Percentiles rank a stretch among this genome's conserved stretches.
Conservation (phyloP, 2,329 filamentous ascomycete species). For the Venturia oleaginea region DNA sequence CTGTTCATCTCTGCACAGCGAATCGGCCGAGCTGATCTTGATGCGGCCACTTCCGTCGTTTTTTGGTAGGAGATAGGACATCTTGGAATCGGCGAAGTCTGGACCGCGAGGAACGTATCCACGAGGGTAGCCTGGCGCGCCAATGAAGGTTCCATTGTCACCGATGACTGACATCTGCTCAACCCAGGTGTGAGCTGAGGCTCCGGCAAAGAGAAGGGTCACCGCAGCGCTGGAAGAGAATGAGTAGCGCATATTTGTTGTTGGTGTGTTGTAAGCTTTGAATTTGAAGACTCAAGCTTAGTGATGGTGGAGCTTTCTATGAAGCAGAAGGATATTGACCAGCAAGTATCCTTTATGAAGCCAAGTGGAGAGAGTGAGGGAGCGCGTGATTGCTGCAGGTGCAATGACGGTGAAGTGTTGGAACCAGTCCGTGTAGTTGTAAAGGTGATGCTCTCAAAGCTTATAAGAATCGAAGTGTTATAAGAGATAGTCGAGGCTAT, state of each 20-base stretch:
- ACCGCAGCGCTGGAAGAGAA: not conserved
- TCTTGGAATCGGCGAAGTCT: slow-evolving; percentile 32
- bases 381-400: not conserved
- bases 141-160: slow-evolving; percentile 63
- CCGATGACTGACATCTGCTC: slow-evolving; percentile 66
- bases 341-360: not conserved
- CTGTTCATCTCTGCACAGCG: slow-evolving; percentile 58
- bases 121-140: slow-evolving; percentile 64
- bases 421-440: slow-evolving; percentile 1
- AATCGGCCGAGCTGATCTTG: slow-evolving; percentile 42
- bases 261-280: not conserved
- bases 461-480: not conserved
- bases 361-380: not conserved
- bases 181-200: slow-evolving; percentile 62
- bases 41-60: slow-evolving; percentile 32
- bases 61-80: slow-evolving; percentile 45
- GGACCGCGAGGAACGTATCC: slow-evolving; percentile 50
- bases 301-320: not conserved
- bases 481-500: not conserved
- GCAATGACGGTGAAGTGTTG: not conserved
- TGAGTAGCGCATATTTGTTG: slow-evolving; percentile 8
- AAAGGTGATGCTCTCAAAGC: not conserved
- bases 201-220: not conserved
- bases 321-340: slow-evolving; percentile 1
- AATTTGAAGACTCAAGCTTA: not conserved